phyloP scores from a whole-genome alignment of 805 yeast species.

The Ogataea saltuana region DNA sequence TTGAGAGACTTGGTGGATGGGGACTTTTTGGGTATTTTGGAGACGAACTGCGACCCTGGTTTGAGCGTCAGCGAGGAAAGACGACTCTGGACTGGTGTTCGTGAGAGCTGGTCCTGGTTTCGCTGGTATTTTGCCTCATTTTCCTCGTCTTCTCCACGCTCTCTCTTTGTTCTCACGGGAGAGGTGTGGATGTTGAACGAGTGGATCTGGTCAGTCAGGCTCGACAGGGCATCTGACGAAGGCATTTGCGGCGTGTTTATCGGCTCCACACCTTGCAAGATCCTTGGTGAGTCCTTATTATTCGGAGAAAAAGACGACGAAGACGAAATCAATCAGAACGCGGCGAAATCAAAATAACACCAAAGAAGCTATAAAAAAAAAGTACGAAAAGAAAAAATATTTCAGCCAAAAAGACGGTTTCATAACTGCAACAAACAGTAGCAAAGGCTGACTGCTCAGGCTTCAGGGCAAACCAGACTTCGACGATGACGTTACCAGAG shows the following conservation, averaged over 20 bases:
- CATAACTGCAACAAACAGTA: background rate
- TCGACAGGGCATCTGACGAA: constrained; percentile 8
- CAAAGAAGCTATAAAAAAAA: background rate
- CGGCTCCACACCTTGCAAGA: too few relatives aligned
- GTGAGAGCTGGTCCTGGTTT: background rate
- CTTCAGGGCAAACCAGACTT: background rate
- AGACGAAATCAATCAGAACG: constrained; percentile 1
- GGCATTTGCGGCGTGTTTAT: too few relatives aligned
- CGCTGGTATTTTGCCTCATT: background rate
- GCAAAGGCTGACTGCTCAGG: background rate
- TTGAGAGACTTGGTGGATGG: constrained; percentile 20
- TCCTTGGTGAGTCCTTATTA: too few relatives aligned
- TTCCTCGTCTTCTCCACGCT: constrained; percentile 10
- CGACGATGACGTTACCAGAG: constrained; percentile 1
- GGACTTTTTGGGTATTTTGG: constrained; percentile 29
- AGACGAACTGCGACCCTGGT: constrained; percentile 21
- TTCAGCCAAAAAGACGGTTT: too few relatives aligned
- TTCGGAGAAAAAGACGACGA: constrained; percentile 5
- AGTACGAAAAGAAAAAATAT: background rate
- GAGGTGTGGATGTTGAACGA: constrained; percentile 12
- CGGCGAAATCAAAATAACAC: constrained; percentile 7
- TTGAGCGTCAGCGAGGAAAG: constrained; percentile 19
- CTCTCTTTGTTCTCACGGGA: constrained; percentile 11
- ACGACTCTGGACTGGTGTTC: constrained; percentile 10
- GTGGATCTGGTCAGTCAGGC: constrained; percentile 16